Evolutionary conservation across 2,329 filamentous ascomycete species (phyloP).

Genomic region (Diaporthe citrichinensis): DNA sequence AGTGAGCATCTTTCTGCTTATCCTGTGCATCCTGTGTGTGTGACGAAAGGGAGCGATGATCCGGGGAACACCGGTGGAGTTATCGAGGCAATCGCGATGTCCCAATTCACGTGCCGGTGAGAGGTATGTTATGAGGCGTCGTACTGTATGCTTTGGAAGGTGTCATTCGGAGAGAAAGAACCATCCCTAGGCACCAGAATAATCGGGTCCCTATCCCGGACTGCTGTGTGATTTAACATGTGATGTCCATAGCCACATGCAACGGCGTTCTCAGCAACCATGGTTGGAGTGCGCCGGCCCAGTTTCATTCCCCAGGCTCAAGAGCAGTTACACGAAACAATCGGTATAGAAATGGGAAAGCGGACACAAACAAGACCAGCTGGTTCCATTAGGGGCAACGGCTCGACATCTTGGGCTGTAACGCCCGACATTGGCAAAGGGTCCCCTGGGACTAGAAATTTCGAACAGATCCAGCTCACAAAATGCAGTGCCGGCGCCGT

Average conservation of each 20-base stretch:
- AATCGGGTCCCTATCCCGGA: not conserved
- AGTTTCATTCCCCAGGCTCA: not conserved
- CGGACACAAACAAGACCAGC: not conserved
- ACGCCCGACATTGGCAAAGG: not conserved
- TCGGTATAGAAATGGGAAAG: not conserved
- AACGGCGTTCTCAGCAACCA: not conserved
- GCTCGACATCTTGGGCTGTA: not conserved
- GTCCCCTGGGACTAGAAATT: not conserved
- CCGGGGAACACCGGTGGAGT: not conserved
- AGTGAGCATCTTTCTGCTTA: not conserved
- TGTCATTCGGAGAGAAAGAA: not conserved
- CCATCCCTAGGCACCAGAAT: not conserved
- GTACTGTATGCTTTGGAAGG: too few relatives aligned
- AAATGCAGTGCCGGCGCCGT: not conserved
- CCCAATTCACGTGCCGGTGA: not conserved
- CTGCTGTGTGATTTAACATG: not conserved
- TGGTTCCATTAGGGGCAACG: not conserved
- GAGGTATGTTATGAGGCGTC: not conserved
- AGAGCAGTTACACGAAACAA: not conserved
- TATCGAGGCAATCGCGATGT: not conserved
- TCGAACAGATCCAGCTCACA: not conserved
- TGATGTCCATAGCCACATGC: too few relatives aligned
- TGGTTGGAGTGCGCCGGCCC: not conserved
- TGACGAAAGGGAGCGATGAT: not conserved
- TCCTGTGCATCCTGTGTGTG: constrained; percentile 1